Evolutionary conservation across 2,329 filamentous ascomycete genomes (phyloP).

Genomic region (Albophoma yamanashiensis): DNA sequence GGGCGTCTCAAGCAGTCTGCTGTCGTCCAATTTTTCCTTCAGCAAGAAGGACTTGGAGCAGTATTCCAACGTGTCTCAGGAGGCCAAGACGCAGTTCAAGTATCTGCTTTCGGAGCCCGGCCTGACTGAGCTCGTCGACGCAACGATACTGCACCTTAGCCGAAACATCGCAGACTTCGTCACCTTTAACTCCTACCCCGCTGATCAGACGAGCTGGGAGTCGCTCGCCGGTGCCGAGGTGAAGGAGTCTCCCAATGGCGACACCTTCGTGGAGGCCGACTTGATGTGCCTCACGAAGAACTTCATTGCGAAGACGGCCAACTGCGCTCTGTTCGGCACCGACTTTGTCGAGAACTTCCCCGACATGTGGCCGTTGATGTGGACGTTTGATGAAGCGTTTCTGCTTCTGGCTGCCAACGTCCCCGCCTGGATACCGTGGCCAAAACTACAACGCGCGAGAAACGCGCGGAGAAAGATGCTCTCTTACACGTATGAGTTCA

Average conservation of each 20-base stretch:
- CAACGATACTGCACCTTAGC: conserved; percentile 13
- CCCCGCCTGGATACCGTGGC: conserved; percentile 22
- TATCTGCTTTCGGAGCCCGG: conserved; percentile 14
- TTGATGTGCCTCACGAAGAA: conserved; percentile 21
- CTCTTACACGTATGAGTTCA: conserved; percentile 19
- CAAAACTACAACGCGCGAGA: conserved; percentile 19
- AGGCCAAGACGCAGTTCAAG: conserved; percentile 16
- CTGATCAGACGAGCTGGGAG: conserved; percentile 29
- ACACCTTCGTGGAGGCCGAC: conserved; percentile 20
- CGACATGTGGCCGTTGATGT: conserved; percentile 25
- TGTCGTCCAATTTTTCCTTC: conserved; percentile 22
- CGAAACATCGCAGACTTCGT: conserved; percentile 22
- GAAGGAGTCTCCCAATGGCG: conserved; percentile 14
- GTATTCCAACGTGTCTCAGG: conserved; percentile 15
- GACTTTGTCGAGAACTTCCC: conserved; percentile 30
- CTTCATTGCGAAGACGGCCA: conserved; percentile 24
- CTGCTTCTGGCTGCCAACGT: conserved; percentile 17
- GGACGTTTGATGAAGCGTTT: conserved; percentile 25
- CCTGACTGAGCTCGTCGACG: conserved; percentile 11
- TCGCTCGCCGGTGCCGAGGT: conserved; percentile 18
- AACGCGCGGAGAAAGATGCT: conserved; percentile 17
- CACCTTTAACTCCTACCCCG: conserved; percentile 24
- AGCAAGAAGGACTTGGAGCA: conserved; percentile 17
- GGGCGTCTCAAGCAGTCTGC: conserved; percentile 12
- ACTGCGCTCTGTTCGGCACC: conserved; percentile 24